A percentile compares a stretch with the other conserved stretches of the same genome.
phyloP scores from a whole-genome alignment of 805 yeast genomes.

The Metschnikowia drakensbergensis region DNA sequence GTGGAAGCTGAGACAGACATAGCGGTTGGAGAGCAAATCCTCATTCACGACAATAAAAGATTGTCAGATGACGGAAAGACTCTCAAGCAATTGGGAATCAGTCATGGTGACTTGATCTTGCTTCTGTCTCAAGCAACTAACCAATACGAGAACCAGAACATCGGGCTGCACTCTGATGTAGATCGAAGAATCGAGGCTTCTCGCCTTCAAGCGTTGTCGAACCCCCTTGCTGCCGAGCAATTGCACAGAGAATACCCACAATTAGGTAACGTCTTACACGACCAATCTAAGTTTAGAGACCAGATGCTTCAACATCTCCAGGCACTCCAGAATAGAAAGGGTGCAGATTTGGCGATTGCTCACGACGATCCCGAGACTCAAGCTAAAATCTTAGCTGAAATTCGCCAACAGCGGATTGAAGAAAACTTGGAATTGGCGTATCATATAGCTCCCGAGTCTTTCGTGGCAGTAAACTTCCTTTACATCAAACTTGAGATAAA shows the following conservation, averaged over 20 bases:
- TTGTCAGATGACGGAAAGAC: slow-evolving; percentile 34
- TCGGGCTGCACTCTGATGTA: not conserved
- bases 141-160: not conserved
- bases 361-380: slow-evolving; percentile 64
- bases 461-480: slow-evolving; percentile 78
- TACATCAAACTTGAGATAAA: slow-evolving; percentile 76
- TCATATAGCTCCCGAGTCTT: slow-evolving; percentile 88
- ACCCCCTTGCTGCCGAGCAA: slow-evolving; percentile 39
- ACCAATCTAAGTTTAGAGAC: slow-evolving; percentile 47
- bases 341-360: not conserved
- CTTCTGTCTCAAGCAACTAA: slow-evolving; percentile 20
- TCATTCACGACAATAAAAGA: slow-evolving; percentile 45
- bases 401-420: slow-evolving; percentile 68
- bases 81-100: slow-evolving; percentile 45
- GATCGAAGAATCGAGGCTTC: slow-evolving; percentile 33
- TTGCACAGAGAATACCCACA: slow-evolving; percentile 43
- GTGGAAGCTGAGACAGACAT: slow-evolving; percentile 66
- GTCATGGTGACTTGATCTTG: slow-evolving; percentile 58
- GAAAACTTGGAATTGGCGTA: slow-evolving; percentile 76
- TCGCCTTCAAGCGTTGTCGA: slow-evolving; percentile 46
- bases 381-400: slow-evolving; percentile 59
- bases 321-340: slow-evolving; percentile 27
- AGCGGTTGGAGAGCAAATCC: slow-evolving; percentile 41
- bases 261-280: slow-evolving; percentile 42
- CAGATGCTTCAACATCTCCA: slow-evolving; percentile 23